Conservation (phyloP, 2,329 filamentous ascomycete genomes). For the Neurospora sp. region DNA sequence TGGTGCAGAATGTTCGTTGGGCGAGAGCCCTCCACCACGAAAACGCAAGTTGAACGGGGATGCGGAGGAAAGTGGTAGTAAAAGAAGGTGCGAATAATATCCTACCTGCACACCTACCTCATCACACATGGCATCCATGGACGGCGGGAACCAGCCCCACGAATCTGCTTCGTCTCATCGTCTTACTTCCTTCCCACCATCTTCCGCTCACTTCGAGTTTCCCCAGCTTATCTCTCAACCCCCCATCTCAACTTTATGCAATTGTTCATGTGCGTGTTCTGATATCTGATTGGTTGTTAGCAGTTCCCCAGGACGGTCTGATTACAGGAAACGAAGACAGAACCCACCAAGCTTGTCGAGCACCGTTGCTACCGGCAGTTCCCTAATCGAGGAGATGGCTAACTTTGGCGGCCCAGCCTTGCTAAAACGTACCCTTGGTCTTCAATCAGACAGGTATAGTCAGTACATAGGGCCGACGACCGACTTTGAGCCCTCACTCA, state of each 20-base stretch:
- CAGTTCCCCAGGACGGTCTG: constrained; percentile 48
- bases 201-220: constrained; percentile 3
- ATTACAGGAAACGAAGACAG: constrained; percentile 43
- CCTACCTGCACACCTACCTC: neutral
- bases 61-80: constrained; percentile 49
- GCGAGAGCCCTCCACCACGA: constrained; percentile 64
- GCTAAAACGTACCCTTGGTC: constrained; percentile 60
- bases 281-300: constrained; percentile 37
- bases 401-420: constrained; percentile 58
- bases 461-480: constrained; percentile 78
- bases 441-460: constrained; percentile 70
- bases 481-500: constrained; percentile 74
- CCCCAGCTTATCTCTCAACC: constrained; percentile 6
- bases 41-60: constrained; percentile 70
- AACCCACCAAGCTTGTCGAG: constrained; percentile 51
- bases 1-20: constrained; percentile 70
- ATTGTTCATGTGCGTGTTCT: constrained; percentile 23
- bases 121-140: neutral
- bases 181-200: constrained; percentile 1
- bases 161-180: neutral
- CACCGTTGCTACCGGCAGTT: constrained; percentile 47
- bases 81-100: constrained; percentile 54
- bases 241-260: constrained; percentile 11
- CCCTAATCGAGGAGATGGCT: constrained; percentile 60
- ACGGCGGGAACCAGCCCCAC: neutral